Percentiles rank a stretch among this genome's conserved stretches.
phyloP scores from a whole-genome alignment of 2,329 filamentous ascomycete genomes.

The Paecilomyces variotii region DNA sequence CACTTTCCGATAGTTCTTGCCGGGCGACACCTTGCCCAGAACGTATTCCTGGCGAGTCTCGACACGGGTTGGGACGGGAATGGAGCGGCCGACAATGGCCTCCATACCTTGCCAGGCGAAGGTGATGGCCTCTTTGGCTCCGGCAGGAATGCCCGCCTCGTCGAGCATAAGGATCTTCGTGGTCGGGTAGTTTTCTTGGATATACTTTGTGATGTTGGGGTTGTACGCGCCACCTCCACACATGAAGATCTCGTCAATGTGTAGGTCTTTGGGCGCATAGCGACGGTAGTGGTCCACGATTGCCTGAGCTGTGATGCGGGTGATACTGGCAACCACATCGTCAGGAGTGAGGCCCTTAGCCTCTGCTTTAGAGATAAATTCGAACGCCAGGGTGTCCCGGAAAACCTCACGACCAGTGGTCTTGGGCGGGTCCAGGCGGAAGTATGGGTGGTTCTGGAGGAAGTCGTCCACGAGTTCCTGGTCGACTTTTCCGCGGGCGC shows the following conservation, averaged over 20 bases:
- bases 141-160: slow-evolving; percentile 48
- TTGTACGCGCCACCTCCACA: slow-evolving; percentile 53
- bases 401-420: slow-evolving; percentile 55
- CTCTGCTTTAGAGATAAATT: slow-evolving; percentile 43
- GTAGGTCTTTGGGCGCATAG: slow-evolving; percentile 40
- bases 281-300: slow-evolving; percentile 46
- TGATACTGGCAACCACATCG: slow-evolving; percentile 52
- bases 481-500: slow-evolving; percentile 41
- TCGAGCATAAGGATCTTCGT: slow-evolving; percentile 49
- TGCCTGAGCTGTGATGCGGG: slow-evolving; percentile 51
- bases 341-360: slow-evolving; percentile 39
- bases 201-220: slow-evolving; percentile 48
- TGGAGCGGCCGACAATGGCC: slow-evolving; percentile 18
- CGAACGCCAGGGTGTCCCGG: slow-evolving; percentile 47
- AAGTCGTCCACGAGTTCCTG: slow-evolving; percentile 47
- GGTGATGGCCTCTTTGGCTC: slow-evolving; percentile 52
- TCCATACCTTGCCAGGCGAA: slow-evolving; percentile 57
- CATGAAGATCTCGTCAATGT: slow-evolving; percentile 52
- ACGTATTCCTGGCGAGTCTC: too few relatives aligned
- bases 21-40: too few relatives aligned
- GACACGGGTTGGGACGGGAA: too few relatives aligned
- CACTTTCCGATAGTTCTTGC: too few relatives aligned
- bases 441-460: slow-evolving; percentile 42
- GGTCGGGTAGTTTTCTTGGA: slow-evolving; percentile 44
- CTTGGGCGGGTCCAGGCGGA: slow-evolving; percentile 44